Evolutionary conservation across 1,139 yeast genomes (phyloP).

Genomic region (Meyerozyma sp.): DNA sequence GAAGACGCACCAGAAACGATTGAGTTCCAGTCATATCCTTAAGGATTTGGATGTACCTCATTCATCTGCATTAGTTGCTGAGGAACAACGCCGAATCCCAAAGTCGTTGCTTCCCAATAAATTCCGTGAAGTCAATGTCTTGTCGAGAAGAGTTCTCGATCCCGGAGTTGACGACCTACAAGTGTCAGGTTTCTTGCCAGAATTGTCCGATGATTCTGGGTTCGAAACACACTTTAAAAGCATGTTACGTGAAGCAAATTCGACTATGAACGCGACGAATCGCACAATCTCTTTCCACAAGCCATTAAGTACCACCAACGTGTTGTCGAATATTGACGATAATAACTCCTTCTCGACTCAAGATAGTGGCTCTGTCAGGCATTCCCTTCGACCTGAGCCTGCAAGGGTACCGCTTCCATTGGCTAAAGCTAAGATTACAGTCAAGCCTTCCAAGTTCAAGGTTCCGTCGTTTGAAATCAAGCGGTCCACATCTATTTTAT

Average conservation of each 20-base stretch:
- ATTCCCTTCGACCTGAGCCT: conserved; percentile 1
- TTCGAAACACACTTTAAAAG: conserved; percentile 33
- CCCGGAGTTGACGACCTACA: conserved; percentile 34
- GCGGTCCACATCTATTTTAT: conserved; percentile 27
- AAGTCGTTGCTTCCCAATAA: conserved; percentile 22
- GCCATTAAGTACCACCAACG: conserved; percentile 26
- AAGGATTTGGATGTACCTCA: background rate
- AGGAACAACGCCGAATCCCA: conserved; percentile 13
- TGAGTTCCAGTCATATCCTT: background rate
- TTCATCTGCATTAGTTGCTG: background rate
- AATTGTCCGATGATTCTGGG: conserved; percentile 44
- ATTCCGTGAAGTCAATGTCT: conserved; percentile 41
- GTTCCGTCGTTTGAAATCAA: conserved; percentile 44
- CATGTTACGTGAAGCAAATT: conserved; percentile 17
- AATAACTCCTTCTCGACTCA: conserved; percentile 2
- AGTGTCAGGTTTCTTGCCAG: conserved; percentile 40
- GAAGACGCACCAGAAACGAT: conserved; percentile 8
- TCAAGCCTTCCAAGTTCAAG: conserved; percentile 24
- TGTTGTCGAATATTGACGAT: conserved; percentile 22
- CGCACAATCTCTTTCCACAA: conserved; percentile 15
- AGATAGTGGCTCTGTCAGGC: background rate
- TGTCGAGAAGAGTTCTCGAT: conserved; percentile 38
- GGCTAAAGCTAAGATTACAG: conserved; percentile 6
- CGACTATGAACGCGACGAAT: conserved; percentile 14
- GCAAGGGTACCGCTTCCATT: conserved; percentile 2